phyloP scores from a whole-genome alignment of 106 monocot species.

The Dendrobium nobile region DNA sequence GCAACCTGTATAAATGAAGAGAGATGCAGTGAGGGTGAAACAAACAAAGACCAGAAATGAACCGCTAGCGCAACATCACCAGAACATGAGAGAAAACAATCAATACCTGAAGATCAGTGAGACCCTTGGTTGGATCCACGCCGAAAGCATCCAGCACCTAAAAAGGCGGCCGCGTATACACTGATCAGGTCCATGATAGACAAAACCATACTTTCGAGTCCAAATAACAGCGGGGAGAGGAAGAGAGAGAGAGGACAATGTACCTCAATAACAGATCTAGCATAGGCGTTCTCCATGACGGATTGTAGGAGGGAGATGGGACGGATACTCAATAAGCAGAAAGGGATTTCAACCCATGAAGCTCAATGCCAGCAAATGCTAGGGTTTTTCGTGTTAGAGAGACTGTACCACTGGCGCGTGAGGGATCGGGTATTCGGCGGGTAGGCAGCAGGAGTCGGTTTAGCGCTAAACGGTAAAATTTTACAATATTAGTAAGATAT shows the following conservation, averaged over 20 bases:
- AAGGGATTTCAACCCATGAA: not conserved
- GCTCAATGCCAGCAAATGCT: not conserved
- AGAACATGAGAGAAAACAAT: not conserved
- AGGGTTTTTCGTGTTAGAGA: not conserved
- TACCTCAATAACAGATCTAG: slow-evolving; percentile 84
- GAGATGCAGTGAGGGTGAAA: not conserved
- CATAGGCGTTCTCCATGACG: slow-evolving; percentile 84
- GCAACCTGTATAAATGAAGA: slow-evolving; percentile 38
- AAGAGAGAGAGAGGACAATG: not conserved
- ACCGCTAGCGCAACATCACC: not conserved
- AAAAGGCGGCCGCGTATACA: not conserved
- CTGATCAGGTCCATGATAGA: not conserved
- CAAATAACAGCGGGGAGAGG: not conserved
- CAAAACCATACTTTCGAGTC: not conserved
- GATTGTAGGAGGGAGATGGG: not conserved
- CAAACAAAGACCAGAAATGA: not conserved
- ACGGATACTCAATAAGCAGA: not conserved
- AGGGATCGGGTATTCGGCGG: not conserved
- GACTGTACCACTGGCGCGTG: not conserved
- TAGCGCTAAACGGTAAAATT: too few species aligned
- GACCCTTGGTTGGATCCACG: slow-evolving; percentile 87
- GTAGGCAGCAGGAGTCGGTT: not conserved
- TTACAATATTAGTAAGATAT: too few species aligned
- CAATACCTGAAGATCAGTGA: slow-evolving; percentile 70
- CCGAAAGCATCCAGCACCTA: slow-evolving; percentile 82